These are phyloP conservation scores for Ceratobasidium sp. DNA, from an alignment of 1,284 basidiomycete genomes.

Conservation along the genomic window DNA sequence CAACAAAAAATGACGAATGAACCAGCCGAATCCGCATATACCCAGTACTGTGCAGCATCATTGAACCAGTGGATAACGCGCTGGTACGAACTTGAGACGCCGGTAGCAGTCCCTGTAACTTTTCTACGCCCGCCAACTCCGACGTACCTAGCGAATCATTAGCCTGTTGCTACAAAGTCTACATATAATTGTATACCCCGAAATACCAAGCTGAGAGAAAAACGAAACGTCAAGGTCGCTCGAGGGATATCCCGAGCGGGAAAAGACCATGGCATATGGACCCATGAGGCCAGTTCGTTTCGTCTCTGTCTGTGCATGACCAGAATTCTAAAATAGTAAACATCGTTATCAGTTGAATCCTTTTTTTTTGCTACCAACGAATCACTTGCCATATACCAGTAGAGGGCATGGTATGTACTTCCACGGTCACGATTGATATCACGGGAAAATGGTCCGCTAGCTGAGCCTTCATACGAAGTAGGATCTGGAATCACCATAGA, in stretches of 20 bases:
- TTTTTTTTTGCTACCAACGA: not conserved
- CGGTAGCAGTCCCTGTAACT: slow-evolving; percentile 56
- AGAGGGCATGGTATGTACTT: slow-evolving; percentile 33
- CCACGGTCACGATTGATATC: slow-evolving; percentile 35
- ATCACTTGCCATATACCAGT: slow-evolving; percentile 36
- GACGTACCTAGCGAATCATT: slow-evolving; percentile 48
- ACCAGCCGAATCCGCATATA: slow-evolving; percentile 50
- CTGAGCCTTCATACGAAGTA: slow-evolving; percentile 27
- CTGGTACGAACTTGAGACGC: slow-evolving; percentile 47
- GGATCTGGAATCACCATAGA: slow-evolving; percentile 38
- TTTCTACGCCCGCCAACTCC: slow-evolving; percentile 56
- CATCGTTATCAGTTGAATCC: not conserved
- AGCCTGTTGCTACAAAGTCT: not conserved
- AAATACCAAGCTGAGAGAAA: slow-evolving; percentile 55
- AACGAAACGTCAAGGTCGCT: slow-evolving; percentile 54
- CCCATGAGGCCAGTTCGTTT: slow-evolving; percentile 26
- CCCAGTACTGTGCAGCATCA: slow-evolving; percentile 58
- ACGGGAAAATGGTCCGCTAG: slow-evolving; percentile 37
- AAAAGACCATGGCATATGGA: slow-evolving; percentile 36
- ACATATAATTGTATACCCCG: slow-evolving; percentile 47
- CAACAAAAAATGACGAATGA: not conserved
- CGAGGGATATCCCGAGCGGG: slow-evolving; percentile 25
- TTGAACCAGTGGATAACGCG: slow-evolving; percentile 37
- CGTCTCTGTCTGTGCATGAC: slow-evolving; percentile 38
- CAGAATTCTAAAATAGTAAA: slow-evolving; percentile 26